Evolutionary conservation across 805 yeast genomes (phyloP), one percentile per base, ranked within the genome.

Genomic region (Candida verbasci): DNA sequence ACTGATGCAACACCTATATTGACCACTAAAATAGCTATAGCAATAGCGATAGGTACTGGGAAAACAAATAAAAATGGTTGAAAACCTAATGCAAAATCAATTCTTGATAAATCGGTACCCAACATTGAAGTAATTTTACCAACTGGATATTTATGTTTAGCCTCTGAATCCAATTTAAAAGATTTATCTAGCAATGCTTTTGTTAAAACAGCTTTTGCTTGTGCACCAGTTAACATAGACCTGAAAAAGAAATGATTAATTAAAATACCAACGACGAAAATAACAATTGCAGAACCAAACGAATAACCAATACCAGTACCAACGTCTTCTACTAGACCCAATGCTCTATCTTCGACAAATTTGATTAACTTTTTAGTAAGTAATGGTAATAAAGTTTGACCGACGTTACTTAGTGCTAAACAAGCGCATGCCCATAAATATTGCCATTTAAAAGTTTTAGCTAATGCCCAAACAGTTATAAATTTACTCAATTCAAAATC

Each of bases 51-150:
- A 1, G 85, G 72, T 6, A 82, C 63, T 0, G 89, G 87, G 51
- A 85, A 74, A 10, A 78, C 65, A 47, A 81, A 57, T 16, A 81
- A 52, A 50, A 80, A 77, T 4, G 84, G 83, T 49, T 80, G 78
- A 44, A 80, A 82, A 3, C 76, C 77, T n/a, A 79, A 56, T 7
- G 88, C 87, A 46, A 84, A 70, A 56, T 86, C 95, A 23, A 88
- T 70, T 51, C 95, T 76, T 11, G 89, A 74, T 25, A 87, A 64
- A 54, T 88, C 96, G 2, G 94, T 80, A 43, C 93, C 85, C 55
- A 87, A 74, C 55, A 86, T 60, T 8, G 88, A 78, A 21, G 95
- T 85, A 39, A 88, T 72, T 41, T 74, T 77, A 29, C 91, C 82
- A 17, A 77, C 70, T 1, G 95, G 80, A 50, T 62, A 85, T 41